Conservation (phyloP, 768 basidiomycete genomes). For the Lactarius tabidus region DNA sequence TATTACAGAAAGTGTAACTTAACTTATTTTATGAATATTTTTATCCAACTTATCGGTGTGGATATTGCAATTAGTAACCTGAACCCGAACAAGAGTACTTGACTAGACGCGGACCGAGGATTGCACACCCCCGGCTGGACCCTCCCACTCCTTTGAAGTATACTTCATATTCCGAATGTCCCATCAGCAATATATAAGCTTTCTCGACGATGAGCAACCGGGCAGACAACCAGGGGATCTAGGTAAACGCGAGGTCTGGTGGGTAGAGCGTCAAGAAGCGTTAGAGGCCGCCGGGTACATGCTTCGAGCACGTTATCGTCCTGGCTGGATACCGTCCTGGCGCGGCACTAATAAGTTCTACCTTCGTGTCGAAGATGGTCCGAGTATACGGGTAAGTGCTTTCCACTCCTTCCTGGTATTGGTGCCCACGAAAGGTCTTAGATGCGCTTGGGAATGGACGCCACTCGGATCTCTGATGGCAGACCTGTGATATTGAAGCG, state of each 20-base stretch:
- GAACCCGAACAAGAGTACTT: no score
- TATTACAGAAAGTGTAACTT: no score
- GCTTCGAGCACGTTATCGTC: slow-evolving; percentile 8
- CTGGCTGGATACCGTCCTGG: slow-evolving; percentile 11
- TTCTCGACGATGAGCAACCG: neutral
- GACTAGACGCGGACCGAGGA: no score
- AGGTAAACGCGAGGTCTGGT: neutral
- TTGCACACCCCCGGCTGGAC: no score
- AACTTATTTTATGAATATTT: no score
- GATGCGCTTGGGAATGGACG: neutral
- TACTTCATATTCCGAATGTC: neutral
- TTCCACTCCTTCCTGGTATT: no score
- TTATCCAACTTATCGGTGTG: neutral
- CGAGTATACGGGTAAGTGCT: neutral
- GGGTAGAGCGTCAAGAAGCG: slow-evolving; percentile 1
- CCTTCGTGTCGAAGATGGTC: neutral
- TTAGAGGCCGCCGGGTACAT: slow-evolving; percentile 2
- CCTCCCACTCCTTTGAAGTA: neutral
- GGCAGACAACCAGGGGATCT: neutral
- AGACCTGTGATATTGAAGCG: neutral
- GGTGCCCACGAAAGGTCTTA: neutral
- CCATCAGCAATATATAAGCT: neutral
- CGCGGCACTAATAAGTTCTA: neutral
- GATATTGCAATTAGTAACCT: no score
- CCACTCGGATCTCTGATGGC: neutral